A percentile compares a stretch with the other conserved stretches of the same genome.
These are phyloP conservation scores for Schoenoplectus triqueter DNA, from an alignment of 202 grass and related monocot genomes.

Conservation along the genomic window DNA sequence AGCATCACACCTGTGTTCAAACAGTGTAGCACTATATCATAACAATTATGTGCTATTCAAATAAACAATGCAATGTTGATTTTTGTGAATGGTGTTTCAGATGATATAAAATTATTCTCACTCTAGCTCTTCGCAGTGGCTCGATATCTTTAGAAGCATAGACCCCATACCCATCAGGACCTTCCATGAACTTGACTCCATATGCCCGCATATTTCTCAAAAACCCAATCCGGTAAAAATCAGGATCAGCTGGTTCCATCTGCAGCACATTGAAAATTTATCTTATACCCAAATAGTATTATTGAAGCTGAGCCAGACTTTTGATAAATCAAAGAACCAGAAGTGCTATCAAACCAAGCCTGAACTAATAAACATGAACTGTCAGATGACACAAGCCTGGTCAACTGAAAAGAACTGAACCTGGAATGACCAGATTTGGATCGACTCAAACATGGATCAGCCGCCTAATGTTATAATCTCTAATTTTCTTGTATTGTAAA, in stretches of 20 bases:
- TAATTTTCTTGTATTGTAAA: neutral
- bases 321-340: conserved; percentile 2
- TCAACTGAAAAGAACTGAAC: neutral
- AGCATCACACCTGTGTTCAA: neutral
- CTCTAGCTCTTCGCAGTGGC: conserved; percentile 74
- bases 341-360: neutral
- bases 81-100: conserved; percentile 12
- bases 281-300: neutral
- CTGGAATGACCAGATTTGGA: neutral
- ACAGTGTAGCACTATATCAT: neutral
- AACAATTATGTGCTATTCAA: neutral
- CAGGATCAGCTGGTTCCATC: conserved; percentile 82
- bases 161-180: conserved; percentile 79
- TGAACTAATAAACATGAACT: neutral
- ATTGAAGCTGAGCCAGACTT: neutral
- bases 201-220: conserved; percentile 78
- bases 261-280: conserved; percentile 37
- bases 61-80: neutral
- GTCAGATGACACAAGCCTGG: neutral
- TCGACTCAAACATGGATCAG: neutral
- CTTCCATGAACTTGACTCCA: conserved; percentile 89
- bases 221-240: conserved; percentile 92
- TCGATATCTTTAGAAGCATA: conserved; percentile 84
- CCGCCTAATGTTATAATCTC: neutral
- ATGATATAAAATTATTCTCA: conserved; percentile 38